Evolutionary conservation across 768 basidiomycete genomes (phyloP).

Genomic region (Agaricus blazei): DNA sequence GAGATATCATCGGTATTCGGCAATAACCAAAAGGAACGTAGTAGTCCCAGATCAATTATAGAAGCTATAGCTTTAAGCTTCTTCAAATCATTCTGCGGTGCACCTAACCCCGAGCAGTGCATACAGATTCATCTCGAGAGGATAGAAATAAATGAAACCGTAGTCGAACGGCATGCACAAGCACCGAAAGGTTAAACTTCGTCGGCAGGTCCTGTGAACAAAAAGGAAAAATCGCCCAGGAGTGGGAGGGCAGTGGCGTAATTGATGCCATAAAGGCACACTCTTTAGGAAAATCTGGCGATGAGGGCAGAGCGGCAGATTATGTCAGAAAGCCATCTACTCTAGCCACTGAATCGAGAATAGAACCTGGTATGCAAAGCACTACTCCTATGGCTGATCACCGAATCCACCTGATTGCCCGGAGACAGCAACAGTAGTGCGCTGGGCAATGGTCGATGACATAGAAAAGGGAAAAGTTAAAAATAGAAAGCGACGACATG

Average conservation of each 20-base stretch:
- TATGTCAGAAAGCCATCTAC: neutral
- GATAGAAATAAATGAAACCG: too few species aligned
- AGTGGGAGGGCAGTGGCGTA: neutral
- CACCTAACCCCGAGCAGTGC: neutral
- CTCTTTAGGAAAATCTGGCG: neutral
- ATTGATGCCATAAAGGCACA: neutral
- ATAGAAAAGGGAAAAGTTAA: neutral
- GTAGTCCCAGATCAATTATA: neutral
- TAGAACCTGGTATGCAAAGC: neutral
- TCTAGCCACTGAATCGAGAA: neutral
- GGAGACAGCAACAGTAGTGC: neutral
- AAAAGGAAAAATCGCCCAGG: neutral
- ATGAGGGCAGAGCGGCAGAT: neutral
- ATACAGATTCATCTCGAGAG: too few species aligned
- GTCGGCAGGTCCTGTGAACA: neutral
- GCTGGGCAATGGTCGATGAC: neutral
- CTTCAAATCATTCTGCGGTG: neutral
- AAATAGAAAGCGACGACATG: constrained; percentile 1
- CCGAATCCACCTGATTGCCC: neutral
- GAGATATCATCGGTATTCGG: neutral
- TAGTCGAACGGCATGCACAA: too few species aligned
- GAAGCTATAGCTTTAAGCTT: neutral
- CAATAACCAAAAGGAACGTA: neutral
- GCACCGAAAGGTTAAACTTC: neutral
- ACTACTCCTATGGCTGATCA: neutral